Conservation (phyloP, 1,284 basidiomycete species). For the Boletus semigastroideus region DNA sequence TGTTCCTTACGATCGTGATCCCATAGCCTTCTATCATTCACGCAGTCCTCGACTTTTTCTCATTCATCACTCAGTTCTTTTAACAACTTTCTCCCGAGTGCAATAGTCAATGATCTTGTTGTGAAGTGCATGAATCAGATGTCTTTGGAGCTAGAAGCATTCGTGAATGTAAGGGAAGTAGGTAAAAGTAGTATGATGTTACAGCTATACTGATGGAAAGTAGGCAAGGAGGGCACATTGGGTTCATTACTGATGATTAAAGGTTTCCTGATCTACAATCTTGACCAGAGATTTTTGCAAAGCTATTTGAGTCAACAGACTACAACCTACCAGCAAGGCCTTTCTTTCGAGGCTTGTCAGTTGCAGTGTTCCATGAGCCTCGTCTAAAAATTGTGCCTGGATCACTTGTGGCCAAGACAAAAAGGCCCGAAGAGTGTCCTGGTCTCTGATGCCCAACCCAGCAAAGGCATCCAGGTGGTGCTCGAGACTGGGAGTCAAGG, state of each 20-base stretch:
- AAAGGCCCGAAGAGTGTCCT: slow-evolving; percentile 18
- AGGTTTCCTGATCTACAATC: neutral
- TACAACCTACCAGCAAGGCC: slow-evolving; percentile 13
- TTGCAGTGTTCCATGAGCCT: slow-evolving; percentile 6
- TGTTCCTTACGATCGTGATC: slow-evolving; percentile 22
- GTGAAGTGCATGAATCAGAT: slow-evolving; percentile 26
- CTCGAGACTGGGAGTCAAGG: slow-evolving; percentile 24
- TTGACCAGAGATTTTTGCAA: neutral
- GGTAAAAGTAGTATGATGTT: neutral
- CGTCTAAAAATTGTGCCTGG: slow-evolving; percentile 20
- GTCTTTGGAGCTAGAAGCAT: slow-evolving; percentile 4
- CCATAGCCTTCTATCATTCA: slow-evolving; percentile 21
- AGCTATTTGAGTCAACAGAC: slow-evolving; percentile 2
- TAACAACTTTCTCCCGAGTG: slow-evolving; percentile 23
- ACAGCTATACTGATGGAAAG: neutral
- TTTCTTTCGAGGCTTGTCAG: slow-evolving; percentile 25
- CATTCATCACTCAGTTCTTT: slow-evolving; percentile 18
- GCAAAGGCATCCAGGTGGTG: slow-evolving; percentile 19
- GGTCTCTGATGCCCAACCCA: slow-evolving; percentile 25
- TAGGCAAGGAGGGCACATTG: neutral
- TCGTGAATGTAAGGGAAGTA: slow-evolving; percentile 3
- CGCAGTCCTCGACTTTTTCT: slow-evolving; percentile 13
- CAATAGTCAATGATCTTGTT: slow-evolving; percentile 25
- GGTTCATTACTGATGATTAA: neutral
- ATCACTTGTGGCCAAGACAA: slow-evolving; percentile 20